Evolutionary conservation across 148 eudicot genomes (phyloP), one percentile per base, ranked within the genome.

Genomic region (Chenopodium suecicum): DNA sequence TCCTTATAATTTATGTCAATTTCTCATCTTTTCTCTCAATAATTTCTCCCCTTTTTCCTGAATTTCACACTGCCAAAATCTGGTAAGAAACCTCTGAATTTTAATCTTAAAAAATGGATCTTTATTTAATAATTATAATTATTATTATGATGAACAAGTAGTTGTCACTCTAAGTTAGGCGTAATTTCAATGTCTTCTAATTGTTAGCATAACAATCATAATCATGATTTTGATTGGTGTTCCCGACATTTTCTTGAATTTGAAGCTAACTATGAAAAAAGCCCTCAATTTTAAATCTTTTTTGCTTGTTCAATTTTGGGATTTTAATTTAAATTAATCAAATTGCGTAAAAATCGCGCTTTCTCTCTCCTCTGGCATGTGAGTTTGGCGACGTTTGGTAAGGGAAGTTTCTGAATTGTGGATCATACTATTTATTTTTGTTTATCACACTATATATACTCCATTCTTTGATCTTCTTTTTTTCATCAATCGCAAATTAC

Each of bases 311-410:
- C 68, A 29, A 60, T 73, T 76, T 70, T 12, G 69, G 17, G 63
- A 27, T 19, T 48, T 79, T 74, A 34, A 63, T 31, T 75, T 54
- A 17, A 60, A 72, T 52, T 71, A 56, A 79, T 63, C 41, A 75
- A 72, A 75, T 84, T 69, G 86, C 86, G 84, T 84, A 81, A 78
- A 81, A 62, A 41, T 77, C 78, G 84, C 60, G 70, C 69, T 47
- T 86, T 79, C 77, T 60, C 54, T 71, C 74, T 73, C 74, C 34
- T 83, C 76, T 83, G 74, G 54, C 85, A 70, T 70, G 82, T 79
- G 86, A 63, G 83, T 80, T 82, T 70, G 74, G 66, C 81, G 67
- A 79, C 75, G 75, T 79, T 81, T 83, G 86, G 82, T 79, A 62
- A 63, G 62, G 79, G 82, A 79, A 74, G 79, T 72, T 79, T 84